Percentiles rank a stretch among this genome's conserved stretches.
These are phyloP conservation scores for Trichoderma gracile DNA, from an alignment of 2,329 filamentous ascomycete species.

Conservation along the genomic window DNA sequence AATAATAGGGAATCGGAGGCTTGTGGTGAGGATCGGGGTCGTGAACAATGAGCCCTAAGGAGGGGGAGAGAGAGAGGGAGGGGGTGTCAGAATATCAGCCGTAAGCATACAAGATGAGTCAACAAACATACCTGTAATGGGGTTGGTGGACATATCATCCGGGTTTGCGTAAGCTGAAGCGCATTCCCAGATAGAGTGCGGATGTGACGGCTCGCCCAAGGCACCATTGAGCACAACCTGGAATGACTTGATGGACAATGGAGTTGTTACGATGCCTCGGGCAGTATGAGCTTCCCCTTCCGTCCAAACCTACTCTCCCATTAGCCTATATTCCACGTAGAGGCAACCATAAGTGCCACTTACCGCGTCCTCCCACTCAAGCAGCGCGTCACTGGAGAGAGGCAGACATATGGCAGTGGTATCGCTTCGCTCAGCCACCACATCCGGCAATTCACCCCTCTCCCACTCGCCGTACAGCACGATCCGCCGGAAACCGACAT, in stretches of 20 bases:
- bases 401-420: constrained; percentile 51
- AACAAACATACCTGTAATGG: constrained; percentile 30
- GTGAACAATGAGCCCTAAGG: constrained; percentile 50
- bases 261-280: constrained; percentile 57
- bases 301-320: constrained; percentile 44
- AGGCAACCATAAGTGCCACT: constrained; percentile 24
- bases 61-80: not conserved
- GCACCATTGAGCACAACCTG: constrained; percentile 46
- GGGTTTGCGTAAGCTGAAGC: constrained; percentile 47
- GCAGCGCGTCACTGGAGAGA: constrained; percentile 54
- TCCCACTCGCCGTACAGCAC: constrained; percentile 43
- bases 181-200: constrained; percentile 49
- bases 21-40: constrained; percentile 32
- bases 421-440: constrained; percentile 47
- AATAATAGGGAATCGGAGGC: constrained; percentile 48
- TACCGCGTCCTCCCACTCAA: constrained; percentile 57
- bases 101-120: not conserved
- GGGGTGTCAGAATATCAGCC: not conserved
- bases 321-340: constrained; percentile 23
- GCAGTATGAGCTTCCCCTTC: constrained; percentile 43
- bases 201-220: constrained; percentile 29
- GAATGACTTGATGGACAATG: constrained; percentile 52
- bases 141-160: constrained; percentile 38
- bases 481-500: constrained; percentile 57
- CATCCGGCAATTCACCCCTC: constrained; percentile 38